Conservation (phyloP, 192 early-diverging fungal genomes). For the Coemansia sp. region DNA sequence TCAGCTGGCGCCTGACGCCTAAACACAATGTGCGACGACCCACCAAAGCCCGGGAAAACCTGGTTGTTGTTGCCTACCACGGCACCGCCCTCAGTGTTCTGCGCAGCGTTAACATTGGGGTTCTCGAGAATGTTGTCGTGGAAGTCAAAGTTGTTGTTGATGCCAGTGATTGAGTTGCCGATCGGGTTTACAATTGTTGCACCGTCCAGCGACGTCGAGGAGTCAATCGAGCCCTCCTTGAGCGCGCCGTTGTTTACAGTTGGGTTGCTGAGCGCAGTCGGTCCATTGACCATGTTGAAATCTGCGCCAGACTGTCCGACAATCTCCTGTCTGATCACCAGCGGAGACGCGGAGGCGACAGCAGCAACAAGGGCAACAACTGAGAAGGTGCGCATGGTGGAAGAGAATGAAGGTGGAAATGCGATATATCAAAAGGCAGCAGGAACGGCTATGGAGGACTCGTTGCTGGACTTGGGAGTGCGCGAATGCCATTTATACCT, state of each 20-base stretch:
- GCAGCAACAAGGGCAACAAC: constrained; percentile 25
- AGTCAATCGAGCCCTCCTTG: constrained; percentile 31
- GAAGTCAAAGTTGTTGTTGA: constrained; percentile 40
- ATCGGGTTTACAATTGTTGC: constrained; percentile 31
- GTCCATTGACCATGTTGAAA: constrained; percentile 36
- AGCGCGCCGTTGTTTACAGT: constrained; percentile 41
- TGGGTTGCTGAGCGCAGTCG: constrained; percentile 37
- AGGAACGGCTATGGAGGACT: background rate
- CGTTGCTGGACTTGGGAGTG: background rate
- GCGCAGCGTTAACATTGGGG: constrained; percentile 38
- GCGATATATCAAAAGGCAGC: background rate
- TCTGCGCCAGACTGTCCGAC: constrained; percentile 33
- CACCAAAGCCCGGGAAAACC: constrained; percentile 9
- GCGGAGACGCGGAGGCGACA: constrained; percentile 32
- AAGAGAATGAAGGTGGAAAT: background rate
- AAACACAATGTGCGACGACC: constrained; percentile 14
- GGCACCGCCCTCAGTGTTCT: constrained; percentile 24
- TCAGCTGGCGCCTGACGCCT: constrained; percentile 31
- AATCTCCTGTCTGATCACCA: constrained; percentile 28
- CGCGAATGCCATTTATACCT: constrained; percentile 6
- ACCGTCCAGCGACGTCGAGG: constrained; percentile 33
- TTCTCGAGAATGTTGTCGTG: constrained; percentile 49
- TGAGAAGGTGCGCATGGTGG: constrained; percentile 22
- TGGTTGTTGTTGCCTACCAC: constrained; percentile 50
- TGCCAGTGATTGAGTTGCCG: constrained; percentile 25